Evolutionary conservation across 495 filamentous ascomycete genomes (phyloP).

Genomic region (Annulohypoxylon stygium): DNA sequence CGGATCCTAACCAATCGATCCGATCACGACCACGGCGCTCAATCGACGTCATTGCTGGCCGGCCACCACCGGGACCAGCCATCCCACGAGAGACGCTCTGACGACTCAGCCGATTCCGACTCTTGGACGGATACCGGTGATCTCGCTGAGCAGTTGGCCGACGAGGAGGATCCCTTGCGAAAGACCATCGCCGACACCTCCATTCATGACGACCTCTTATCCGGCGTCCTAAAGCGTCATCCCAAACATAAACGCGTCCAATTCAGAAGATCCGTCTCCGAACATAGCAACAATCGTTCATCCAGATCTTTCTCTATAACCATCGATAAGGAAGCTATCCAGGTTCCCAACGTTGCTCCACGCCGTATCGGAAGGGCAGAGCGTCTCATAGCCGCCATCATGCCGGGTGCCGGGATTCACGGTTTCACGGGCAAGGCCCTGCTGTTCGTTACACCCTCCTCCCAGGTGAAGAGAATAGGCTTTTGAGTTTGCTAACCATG

Average conservation of each 20-base stretch:
- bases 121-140: slow-evolving; percentile 96
- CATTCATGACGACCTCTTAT: slow-evolving; percentile 68
- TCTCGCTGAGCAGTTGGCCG: slow-evolving; percentile 87
- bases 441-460: slow-evolving; percentile 71
- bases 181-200: slow-evolving; percentile 71
- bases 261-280: slow-evolving; percentile 56
- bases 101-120: slow-evolving; percentile 73
- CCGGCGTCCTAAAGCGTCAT: slow-evolving; percentile 60
- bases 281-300: slow-evolving; percentile 44
- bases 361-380: slow-evolving; percentile 73
- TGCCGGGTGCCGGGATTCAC: slow-evolving; percentile 85
- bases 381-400: slow-evolving; percentile 80
- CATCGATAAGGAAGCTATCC: slow-evolving; percentile 83
- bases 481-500: slow-evolving; percentile 52
- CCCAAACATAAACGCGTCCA: slow-evolving; percentile 62
- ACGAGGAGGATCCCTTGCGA: slow-evolving; percentile 82
- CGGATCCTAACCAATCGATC: slow-evolving; percentile 64
- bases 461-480: neutral
- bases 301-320: slow-evolving; percentile 55
- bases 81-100: slow-evolving; percentile 65
- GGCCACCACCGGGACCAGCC: slow-evolving; percentile 54
- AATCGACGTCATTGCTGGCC: slow-evolving; percentile 58
- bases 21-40: slow-evolving; percentile 51
- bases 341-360: slow-evolving; percentile 77
- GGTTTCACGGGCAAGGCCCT: slow-evolving; percentile 96